Evolutionary conservation across 208 protist genomes (phyloP).

Genomic region (Acanthamoeba lugdunensis): DNA sequence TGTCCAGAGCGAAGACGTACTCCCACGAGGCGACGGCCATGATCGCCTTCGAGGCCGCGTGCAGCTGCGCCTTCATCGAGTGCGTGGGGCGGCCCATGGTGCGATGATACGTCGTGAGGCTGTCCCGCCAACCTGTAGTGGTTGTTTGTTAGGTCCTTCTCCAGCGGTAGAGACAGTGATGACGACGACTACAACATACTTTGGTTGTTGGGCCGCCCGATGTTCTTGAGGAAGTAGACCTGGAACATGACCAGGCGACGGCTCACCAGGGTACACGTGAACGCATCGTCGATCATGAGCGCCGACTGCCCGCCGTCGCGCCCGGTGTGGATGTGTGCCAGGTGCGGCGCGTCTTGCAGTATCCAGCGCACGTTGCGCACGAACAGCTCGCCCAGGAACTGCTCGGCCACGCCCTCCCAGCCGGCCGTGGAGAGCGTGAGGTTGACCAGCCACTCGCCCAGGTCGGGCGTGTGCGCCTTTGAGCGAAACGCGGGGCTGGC

Average conservation of each 20-base stretch:
- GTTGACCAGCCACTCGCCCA: slow-evolving; percentile 64
- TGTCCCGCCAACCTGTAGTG: not conserved
- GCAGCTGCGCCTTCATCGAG: not conserved
- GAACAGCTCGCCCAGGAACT: slow-evolving; percentile 48
- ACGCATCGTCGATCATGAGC: not conserved
- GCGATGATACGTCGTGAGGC: not conserved
- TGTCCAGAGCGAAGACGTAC: not conserved
- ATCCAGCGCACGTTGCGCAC: slow-evolving; percentile 37
- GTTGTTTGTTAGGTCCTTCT: not conserved
- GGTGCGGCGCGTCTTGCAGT: not conserved
- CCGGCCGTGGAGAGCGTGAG: not conserved
- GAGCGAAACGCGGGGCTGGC: not conserved
- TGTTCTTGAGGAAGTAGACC: slow-evolving; percentile 56
- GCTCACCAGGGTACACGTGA: not conserved
- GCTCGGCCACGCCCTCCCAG: slow-evolving; percentile 1
- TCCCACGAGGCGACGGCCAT: not conserved
- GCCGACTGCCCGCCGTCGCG: not conserved
- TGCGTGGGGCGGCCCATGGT: not conserved
- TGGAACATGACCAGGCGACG: slow-evolving; percentile 61
- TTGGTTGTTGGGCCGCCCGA: not conserved
- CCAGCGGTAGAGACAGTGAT: not conserved
- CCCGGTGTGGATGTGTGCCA: not conserved
- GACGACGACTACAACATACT: not conserved
- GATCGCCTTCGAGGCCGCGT: slow-evolving; percentile 1
- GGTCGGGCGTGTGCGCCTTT: slow-evolving; percentile 25